Base-by-base conservation (phyloP, 169 alveolate species). In the Theileria orientalis region DNA sequence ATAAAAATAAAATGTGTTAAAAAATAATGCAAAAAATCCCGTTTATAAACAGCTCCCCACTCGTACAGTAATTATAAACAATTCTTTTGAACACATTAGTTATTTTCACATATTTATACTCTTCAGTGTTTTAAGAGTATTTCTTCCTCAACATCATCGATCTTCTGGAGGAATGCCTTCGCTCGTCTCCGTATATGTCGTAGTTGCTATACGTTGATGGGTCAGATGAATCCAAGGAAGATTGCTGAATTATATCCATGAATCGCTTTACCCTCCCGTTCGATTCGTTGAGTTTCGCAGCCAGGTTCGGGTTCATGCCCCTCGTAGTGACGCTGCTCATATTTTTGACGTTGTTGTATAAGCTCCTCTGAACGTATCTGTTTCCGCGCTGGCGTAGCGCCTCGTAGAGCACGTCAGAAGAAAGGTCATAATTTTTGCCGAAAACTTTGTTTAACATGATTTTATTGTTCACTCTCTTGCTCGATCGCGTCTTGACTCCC, bases 331-430 rank as follows among this genome's bases (percentile, higher is more conserved):
- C 25, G n/a, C 74, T 74, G 47, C 42, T n/a, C n/a, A 35, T 44
- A 35, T 75, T 44, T 25, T 56, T 69, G n/a, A 57, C 59, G 8
- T 47, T 41, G 16, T 57, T 52, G 77, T 61, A 79, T 0, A 79
- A 73, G 40, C 87, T 79, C 23, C 87, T 21, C 44, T 79, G 87
- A 16, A 79, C 62, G 68, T 59, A 75, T 25, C 87, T 14, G 77
- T 79, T 79, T 1, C 87, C 87, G 46, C 70, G 67, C 52, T 62
- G 87, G 76, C 78, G 59, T 2, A 79, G 57, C 16, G 83, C 87
- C 67, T 79, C 87, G 71, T 79, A 79, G 56, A 79, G 64, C 16
- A 79, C 87, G 29, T 79, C 87, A n/a, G 67, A 68, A n/a, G 87
- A 69, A 30, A 79, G 64, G 30, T 79, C 83, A 19, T 68, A 62